Evolutionary conservation across 345 rosid genomes (phyloP).

Genomic region (Kandelia obovata): DNA sequence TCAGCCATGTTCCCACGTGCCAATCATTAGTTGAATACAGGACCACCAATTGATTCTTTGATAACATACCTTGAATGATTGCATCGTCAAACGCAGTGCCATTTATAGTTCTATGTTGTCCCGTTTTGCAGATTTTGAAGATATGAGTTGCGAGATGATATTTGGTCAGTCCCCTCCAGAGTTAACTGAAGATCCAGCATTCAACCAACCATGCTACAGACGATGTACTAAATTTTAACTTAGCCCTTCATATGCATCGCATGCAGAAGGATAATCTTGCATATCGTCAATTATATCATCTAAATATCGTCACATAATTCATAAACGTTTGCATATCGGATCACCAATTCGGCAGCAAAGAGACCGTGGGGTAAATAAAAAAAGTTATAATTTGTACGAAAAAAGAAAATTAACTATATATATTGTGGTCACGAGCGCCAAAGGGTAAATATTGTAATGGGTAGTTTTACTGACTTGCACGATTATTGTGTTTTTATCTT

Average conservation of each 20-base stretch:
- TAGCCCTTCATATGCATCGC: slow-evolving; percentile 6
- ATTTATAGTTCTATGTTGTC: slow-evolving; percentile 4
- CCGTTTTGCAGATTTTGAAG: slow-evolving; percentile 75
- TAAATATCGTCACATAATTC: background rate
- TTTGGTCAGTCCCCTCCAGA: slow-evolving; percentile 82
- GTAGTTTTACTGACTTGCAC: slow-evolving; percentile 12
- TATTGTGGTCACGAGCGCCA: background rate
- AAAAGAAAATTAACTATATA: background rate
- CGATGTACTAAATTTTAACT: slow-evolving; percentile 47
- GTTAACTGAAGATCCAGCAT: slow-evolving; percentile 64
- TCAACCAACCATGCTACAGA: slow-evolving; percentile 78
- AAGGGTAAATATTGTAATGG: background rate
- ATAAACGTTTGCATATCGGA: background rate
- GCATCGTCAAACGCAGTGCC: background rate
- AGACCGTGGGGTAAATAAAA: too few species aligned
- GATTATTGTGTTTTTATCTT: slow-evolving; percentile 7
- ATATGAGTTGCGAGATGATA: slow-evolving; percentile 92
- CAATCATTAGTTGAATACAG: slow-evolving; percentile 17
- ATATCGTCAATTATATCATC: background rate
- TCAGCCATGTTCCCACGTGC: slow-evolving; percentile 18
- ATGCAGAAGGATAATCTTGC: too few species aligned
- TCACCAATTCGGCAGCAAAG: background rate
- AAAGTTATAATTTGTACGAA: slow-evolving; percentile 4
- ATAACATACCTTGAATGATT: slow-evolving; percentile 5
- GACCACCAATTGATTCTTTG: background rate